Evolutionary conservation across 2,329 filamentous ascomycete genomes (phyloP), one percentile per base, ranked within the genome.

Genomic region (Penicillium griseofulvum): DNA sequence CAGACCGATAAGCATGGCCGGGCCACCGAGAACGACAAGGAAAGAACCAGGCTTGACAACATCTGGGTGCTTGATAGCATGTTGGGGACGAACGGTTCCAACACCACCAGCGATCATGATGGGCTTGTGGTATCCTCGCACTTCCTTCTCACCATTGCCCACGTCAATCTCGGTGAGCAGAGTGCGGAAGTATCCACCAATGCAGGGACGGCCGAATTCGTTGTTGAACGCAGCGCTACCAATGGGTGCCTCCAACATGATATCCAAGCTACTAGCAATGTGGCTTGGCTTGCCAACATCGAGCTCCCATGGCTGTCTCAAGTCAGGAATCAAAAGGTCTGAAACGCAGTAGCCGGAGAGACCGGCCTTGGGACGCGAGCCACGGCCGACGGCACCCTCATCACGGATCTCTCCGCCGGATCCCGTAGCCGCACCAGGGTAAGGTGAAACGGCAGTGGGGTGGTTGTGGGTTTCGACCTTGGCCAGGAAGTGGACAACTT

Each of bases 401-500:
- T 97, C 92, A 77, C 93, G 83, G 64, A 97, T 97, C 72, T 97
- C 93, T 65, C 94, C 94, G 64, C 94, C 94, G 29, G 92, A 92
- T 28, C 94, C 94, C 37, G 94, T 99, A 8, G 94, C 94, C 10
- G 94, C 94, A 68, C 94, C 94, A 5, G 93, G 86, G 69, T 90
- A 96, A 0, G 92, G 92, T 0, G 91, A 96, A 50, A 99, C 95
- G 9, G 93, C 93, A 6, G 94, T 97, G 2, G 93, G 93, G 69
- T 97, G 93, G 74, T 97, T 97, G 77, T 97, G 93, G 1, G 94
- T 97, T 78, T 99, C 94, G 48, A 97, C 94, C 78, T 99, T 99
- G 71, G 87, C 87, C 45, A 99, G 79, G 65, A 92, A 89, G 71
- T 97, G 90, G 19, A 96, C 87, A 24, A 85, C 80, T 77, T 99